Conservation (phyloP, 2,329 filamentous ascomycete genomes). For the Stagonosporopsis chrysanthemi region DNA sequence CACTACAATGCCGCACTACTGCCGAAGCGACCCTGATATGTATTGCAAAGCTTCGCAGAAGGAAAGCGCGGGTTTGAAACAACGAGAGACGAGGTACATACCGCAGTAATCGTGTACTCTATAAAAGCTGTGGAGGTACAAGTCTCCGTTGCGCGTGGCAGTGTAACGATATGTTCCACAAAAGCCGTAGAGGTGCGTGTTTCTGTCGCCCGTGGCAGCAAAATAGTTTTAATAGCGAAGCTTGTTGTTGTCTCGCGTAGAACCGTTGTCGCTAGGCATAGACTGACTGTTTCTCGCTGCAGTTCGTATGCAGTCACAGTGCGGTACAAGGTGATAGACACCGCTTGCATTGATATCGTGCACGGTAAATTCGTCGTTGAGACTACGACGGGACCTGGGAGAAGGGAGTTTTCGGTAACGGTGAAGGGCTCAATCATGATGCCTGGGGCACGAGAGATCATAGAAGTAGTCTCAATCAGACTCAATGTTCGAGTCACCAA, state of each 20-base stretch:
- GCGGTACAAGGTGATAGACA: background rate
- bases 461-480: background rate
- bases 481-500: background rate
- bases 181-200: background rate
- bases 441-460: background rate
- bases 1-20: too few species aligned
- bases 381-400: background rate
- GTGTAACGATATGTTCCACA: background rate
- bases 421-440: background rate
- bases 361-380: background rate
- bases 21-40: too few species aligned
- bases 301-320: background rate
- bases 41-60: background rate
- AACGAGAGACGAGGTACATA: background rate
- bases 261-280: background rate
- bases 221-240: background rate
- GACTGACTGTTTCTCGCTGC: background rate
- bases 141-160: background rate
- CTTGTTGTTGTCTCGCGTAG: background rate
- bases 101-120: background rate
- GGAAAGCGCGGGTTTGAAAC: background rate
- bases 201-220: background rate
- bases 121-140: slow-evolving; percentile 2
- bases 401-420: background rate
- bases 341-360: background rate